Evolutionary conservation across 257 asterid genomes (phyloP), one percentile per base, ranked within the genome.

Genomic region (Solanum verrucosum): DNA sequence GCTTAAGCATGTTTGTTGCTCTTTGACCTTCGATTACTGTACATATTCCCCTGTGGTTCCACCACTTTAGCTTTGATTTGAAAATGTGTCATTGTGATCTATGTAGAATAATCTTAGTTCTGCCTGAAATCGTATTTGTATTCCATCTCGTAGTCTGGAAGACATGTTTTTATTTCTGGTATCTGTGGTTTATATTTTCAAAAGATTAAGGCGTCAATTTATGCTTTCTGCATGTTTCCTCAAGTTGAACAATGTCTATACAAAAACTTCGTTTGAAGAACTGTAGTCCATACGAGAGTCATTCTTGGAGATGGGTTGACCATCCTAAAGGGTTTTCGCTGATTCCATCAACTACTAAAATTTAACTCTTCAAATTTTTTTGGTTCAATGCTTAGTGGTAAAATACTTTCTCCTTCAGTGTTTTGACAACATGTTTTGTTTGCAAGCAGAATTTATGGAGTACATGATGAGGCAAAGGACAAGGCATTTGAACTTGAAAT

Each of bases 401-500:
- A 42, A 42, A 14, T 13, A 44, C 65, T 44, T 44, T 46, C n/a
- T 81, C 67, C 68, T 29, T 16, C 42, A 81, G 42, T 29, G 27
- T 3, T 81, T 81, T 29, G 85, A 81, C 42, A 16, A 46, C 33
- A 81, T 46, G 68, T 81, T 44, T 10, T 9, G 42, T 81, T 81
- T 81, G 68, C 42, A 38, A 49, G 63, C 96, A 97, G 99, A 88
- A 95, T 97, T 71, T 97, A 95, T 52, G 98, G 98, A 14, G 98
- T 97, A 59, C 99, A 97, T 72, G 99, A 97, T 82, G 98, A 97
- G 92, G 99, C 98, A 6, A 97, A 97, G 89, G 99, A 97, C 94
- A 97, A 97, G 94, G 99, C 97, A 75, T 97, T 97, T 87, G 98
- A 97, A 89, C 81, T 97, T 92, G 99, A 97, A 90, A 90, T 97